These are phyloP conservation scores for Xylariaceae sp. DNA, from an alignment of 2,329 filamentous ascomycete species.

Conservation along the genomic window DNA sequence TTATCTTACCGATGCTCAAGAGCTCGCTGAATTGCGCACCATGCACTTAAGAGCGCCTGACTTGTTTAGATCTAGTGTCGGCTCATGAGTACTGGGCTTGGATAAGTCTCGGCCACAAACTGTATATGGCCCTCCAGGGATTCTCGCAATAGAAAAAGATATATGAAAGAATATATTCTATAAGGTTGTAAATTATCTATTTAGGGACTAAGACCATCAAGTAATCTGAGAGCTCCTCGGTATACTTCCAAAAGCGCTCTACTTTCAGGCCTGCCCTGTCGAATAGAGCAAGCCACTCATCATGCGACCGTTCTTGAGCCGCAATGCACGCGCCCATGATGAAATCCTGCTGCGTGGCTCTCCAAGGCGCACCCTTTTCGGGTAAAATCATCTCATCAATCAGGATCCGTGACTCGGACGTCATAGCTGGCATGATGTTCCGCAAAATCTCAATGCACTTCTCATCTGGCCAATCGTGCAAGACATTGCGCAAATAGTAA, in stretches of 20 bases:
- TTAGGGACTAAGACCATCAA: conserved; percentile 21
- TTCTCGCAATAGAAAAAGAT: too few species aligned
- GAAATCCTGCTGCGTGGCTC: conserved; percentile 29
- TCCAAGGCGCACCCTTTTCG: conserved; percentile 22
- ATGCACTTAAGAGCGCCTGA: too few species aligned
- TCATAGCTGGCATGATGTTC: conserved; percentile 29
- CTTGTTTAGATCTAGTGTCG: too few species aligned
- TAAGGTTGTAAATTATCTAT: too few species aligned
- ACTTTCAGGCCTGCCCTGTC: conserved; percentile 24
- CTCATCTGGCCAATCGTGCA: conserved; percentile 30
- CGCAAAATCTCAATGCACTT: conserved; percentile 29
- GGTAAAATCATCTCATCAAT: conserved; percentile 34
- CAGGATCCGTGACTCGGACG: conserved; percentile 26
- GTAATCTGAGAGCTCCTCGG: conserved; percentile 25
- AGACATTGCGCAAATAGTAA: conserved; percentile 33
- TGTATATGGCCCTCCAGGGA: too few species aligned
- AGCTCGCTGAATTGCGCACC: too few species aligned
- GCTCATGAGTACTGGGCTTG: too few species aligned
- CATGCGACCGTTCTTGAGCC: conserved; percentile 25
- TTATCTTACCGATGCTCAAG: too few species aligned
- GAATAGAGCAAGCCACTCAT: conserved; percentile 27
- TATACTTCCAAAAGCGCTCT: conserved; percentile 25
- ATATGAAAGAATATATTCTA: too few species aligned
- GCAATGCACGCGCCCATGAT: conserved; percentile 27
- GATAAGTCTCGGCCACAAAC: too few species aligned